Base-by-base conservation (phyloP, 306 rosid genomes). In the Elaeagnus macrophylla region DNA sequence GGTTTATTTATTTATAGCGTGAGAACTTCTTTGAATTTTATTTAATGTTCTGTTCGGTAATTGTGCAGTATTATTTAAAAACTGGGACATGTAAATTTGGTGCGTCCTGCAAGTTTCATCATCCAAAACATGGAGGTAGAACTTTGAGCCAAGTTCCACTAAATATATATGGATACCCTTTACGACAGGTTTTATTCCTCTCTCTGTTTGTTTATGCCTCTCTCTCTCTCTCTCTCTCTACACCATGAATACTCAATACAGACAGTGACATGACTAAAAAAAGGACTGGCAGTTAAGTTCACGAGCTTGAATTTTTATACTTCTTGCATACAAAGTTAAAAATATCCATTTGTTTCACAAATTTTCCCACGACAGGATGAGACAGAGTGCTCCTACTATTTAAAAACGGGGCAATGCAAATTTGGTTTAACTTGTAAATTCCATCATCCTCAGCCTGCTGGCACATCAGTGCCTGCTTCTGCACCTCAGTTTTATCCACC, bases 401-500 rank as follows among this genome's bases (percentile, higher is more conserved):
- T 88, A 82, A 84, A 88, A 82, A 84, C 84, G 86, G 94, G 94
- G 96, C 96, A 76, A 56, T 88, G 94, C 91, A 88, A 88, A 76
- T 88, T 88, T 76, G 96, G 94, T 65, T 12, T 76, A 72, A 82
- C 96, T 53, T 88, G 96, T 88, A 88, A 84, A 88, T 88, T 82
- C 84, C 86, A 84, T 66, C 94, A 88, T 77, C 96, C 96, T 58
- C 88, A 81, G 63, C 81, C 81, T 48, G 88, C 81, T 67, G 88
- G 83, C 54, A 55, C 86, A 37, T 73, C 96, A 45, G 46, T 76
- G 72, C 75, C 94, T 14, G 71, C 75, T 10, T 82, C 94, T 78
- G 91, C 91, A 72, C 91, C 94, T 67, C 96, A 88, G 41, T 88
- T 82, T 88, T 88, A 82, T 84, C 86, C 79, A 54, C 80, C 76